A percentile compares a stretch with the other conserved stretches of the same genome.
phyloP scores from a whole-genome alignment of 371 early-diverging fungal species.

The Catenaria anguillulae region DNA sequence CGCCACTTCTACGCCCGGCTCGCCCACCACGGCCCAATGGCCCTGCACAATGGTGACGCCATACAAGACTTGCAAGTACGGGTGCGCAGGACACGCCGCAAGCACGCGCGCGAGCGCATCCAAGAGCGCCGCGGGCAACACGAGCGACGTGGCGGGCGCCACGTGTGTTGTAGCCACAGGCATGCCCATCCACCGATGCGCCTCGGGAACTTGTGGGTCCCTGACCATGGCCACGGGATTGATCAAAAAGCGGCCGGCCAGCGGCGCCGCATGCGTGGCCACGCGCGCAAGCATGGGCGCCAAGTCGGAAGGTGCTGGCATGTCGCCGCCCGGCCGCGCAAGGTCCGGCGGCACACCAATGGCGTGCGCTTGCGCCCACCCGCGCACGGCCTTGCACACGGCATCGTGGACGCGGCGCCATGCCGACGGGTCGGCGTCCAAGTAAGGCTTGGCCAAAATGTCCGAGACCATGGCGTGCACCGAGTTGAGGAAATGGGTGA shows the following conservation, averaged over 20 bases:
- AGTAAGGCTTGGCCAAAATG: not conserved
- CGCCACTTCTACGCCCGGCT: not conserved
- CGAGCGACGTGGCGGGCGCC: not conserved
- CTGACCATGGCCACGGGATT: not conserved
- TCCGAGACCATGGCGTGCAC: not conserved
- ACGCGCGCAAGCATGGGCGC: constrained; percentile 3
- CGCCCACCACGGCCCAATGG: constrained; percentile 1
- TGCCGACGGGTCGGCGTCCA: not conserved
- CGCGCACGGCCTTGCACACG: not conserved
- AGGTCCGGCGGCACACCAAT: not conserved
- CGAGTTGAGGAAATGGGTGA: not conserved
- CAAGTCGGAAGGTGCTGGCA: not conserved
- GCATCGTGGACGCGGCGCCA: constrained; percentile 1
- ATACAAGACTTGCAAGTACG: not conserved
- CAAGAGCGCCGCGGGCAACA: not conserved
- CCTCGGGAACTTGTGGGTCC: not conserved
- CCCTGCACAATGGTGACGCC: constrained; percentile 4
- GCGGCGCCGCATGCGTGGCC: not conserved
- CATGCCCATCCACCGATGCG: not conserved
- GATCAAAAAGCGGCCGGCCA: constrained; percentile 5
- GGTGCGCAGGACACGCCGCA: not conserved
- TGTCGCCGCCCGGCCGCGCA: not conserved
- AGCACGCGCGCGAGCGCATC: not conserved
- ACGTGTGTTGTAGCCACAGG: not conserved
- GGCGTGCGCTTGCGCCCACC: not conserved